These are phyloP conservation scores for Prunella vulgaris DNA, from an alignment of 257 asterid species.

Conservation along the genomic window DNA sequence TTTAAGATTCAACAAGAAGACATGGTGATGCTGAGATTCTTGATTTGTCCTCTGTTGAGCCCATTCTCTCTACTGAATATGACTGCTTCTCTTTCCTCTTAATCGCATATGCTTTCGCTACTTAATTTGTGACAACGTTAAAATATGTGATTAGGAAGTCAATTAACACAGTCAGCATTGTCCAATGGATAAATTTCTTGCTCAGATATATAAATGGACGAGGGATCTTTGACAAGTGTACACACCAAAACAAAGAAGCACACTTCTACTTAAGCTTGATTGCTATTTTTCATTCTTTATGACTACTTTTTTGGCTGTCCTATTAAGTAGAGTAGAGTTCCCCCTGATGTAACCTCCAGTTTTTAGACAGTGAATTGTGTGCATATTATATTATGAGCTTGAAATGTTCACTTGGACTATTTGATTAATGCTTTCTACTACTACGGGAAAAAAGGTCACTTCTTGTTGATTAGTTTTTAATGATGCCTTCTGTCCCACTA, in stretches of 20 bases:
- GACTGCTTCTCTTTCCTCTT: background rate
- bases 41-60: background rate
- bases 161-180: background rate
- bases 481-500: conserved; percentile 21
- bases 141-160: background rate
- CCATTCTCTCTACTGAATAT: conserved; percentile 4
- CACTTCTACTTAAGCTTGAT: background rate
- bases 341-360: background rate
- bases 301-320: background rate
- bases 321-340: no score
- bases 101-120: background rate
- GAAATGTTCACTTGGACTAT: conserved; percentile 1
- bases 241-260: background rate
- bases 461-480: background rate
- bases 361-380: background rate
- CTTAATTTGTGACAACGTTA: background rate
- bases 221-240: background rate
- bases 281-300: background rate
- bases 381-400: conserved; percentile 7
- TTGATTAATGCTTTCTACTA: background rate
- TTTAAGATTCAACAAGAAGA: conserved; percentile 3
- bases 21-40: background rate
- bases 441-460: background rate
- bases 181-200: background rate
- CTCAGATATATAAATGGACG: background rate